Base-by-base conservation (phyloP, 257 asterid genomes). In the Cinchona pubescens region DNA sequence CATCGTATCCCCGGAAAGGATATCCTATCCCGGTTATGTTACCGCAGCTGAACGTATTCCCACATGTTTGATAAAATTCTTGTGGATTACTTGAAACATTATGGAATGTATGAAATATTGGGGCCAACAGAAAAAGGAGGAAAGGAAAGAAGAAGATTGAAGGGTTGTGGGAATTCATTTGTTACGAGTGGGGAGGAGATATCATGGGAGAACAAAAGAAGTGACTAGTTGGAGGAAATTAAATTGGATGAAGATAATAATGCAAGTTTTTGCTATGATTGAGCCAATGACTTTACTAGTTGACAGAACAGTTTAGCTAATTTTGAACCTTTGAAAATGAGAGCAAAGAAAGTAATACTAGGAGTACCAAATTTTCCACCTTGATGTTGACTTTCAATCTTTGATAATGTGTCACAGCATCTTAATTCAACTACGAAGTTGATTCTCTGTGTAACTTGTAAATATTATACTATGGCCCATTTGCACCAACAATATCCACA, bases 11-110 rank as follows among this genome's bases (percentile, higher is more conserved):
- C 16, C 92, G 86, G 68, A 91, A 91, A 25, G 97, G 97, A 68
- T 91, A 91, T 46, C 82, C 79, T 42, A 91, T 63, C 38, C 63
- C 68, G 8, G 83, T 79, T 78, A 86, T 83, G 3, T 48, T 1
- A 21, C 97, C 96, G 61, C 97, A 91, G 79, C 61, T 82, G 86
- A 84, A 91, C 0, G 76, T 59, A 79, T 80, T 80, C 69, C 82
- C 81, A 67, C 97, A 90, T 18, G 75, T 48, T 1, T 48, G 56
- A 80, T 86, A 88, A 23, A 72, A 81, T 19, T 72, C 75, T 9
- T 72, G 67, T 0, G 82, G 81, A 53, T 48, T 40, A 76, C 86
- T 65, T 4, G 79, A 74, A 66, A 60, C 87, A 19, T 16, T 35
- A 2, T 63, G 79, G 38, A 84, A 10, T 72, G 78, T 87, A 59